These are phyloP conservation scores for Ceratobasidium papillatum DNA, from an alignment of 1,284 basidiomycete species.

Conservation along the genomic window DNA sequence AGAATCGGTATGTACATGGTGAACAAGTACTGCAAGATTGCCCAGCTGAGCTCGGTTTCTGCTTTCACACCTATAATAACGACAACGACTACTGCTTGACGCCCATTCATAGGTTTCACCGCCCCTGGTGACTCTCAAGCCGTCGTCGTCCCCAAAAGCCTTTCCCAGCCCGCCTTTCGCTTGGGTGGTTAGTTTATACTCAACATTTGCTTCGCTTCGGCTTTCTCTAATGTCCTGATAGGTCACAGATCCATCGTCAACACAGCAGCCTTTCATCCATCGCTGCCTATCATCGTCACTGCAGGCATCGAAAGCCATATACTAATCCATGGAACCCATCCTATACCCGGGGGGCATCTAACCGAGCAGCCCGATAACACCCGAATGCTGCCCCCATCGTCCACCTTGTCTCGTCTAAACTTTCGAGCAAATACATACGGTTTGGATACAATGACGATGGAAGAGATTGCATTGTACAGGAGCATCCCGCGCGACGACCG, in stretches of 20 bases:
- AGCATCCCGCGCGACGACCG: constrained; percentile 16
- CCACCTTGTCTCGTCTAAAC: constrained; percentile 8
- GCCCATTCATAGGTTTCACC: constrained; percentile 9
- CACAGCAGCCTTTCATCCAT: constrained; percentile 36
- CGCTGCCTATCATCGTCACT: constrained; percentile 25
- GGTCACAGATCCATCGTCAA: constrained; percentile 35
- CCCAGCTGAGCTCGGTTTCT: constrained; percentile 6
- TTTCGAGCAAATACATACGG: constrained; percentile 20
- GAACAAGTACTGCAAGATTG: neutral
- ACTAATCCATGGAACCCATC: constrained; percentile 9
- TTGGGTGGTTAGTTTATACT: constrained; percentile 29
- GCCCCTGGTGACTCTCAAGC: constrained; percentile 12
- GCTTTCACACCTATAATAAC: neutral
- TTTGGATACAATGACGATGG: neutral
- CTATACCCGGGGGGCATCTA: constrained; percentile 25
- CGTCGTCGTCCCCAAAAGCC: neutral
- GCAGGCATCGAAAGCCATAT: constrained; percentile 27
- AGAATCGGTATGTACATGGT: constrained; percentile 22
- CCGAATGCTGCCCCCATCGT: constrained; percentile 17
- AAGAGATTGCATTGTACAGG: constrained; percentile 15
- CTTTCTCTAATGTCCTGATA: neutral
- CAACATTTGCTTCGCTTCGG: neutral
- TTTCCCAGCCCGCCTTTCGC: constrained; percentile 22
- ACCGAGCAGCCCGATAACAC: constrained; percentile 17
- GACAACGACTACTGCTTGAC: neutral